phyloP scores from a whole-genome alignment of 2,329 filamentous ascomycete species.

The Colletotrichum noveboracense region DNA sequence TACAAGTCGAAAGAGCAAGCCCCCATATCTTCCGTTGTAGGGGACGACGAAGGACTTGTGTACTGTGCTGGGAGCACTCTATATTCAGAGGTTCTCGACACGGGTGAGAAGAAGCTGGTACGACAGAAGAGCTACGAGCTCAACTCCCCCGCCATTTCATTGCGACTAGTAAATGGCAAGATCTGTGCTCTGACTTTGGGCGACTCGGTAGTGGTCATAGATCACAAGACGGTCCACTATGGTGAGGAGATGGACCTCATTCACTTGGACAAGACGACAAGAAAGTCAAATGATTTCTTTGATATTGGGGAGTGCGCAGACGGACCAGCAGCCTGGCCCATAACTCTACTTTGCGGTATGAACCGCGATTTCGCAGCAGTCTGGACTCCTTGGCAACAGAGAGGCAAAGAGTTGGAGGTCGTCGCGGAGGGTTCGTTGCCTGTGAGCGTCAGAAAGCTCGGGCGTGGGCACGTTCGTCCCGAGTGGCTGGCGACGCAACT shows the following conservation, averaged over 20 bases:
- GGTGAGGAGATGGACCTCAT: constrained; percentile 40
- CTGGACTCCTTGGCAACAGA: constrained; percentile 51
- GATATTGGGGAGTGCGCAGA: constrained; percentile 43
- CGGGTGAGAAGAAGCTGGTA: constrained; percentile 55
- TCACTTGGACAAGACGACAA: constrained; percentile 51
- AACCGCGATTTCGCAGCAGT: constrained; percentile 52
- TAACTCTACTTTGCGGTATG: constrained; percentile 55
- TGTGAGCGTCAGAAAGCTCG: constrained; percentile 62
- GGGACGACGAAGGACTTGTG: constrained; percentile 61
- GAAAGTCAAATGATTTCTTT: constrained; percentile 51
- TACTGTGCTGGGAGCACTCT: constrained; percentile 59
- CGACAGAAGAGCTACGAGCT: constrained; percentile 51
- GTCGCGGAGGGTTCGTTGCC: constrained; percentile 64
- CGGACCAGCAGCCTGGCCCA: constrained; percentile 34
- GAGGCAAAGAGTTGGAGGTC: constrained; percentile 45
- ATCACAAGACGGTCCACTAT: constrained; percentile 44
- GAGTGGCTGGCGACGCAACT: constrained; percentile 45
- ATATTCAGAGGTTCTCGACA: constrained; percentile 61
- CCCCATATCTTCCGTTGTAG: constrained; percentile 62
- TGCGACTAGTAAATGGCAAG: constrained; percentile 52
- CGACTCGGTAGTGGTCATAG: constrained; percentile 63
- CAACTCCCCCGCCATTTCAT: constrained; percentile 56
- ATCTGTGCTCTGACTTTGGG: constrained; percentile 56
- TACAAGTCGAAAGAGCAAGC: constrained; percentile 26
- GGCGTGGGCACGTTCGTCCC: constrained; percentile 56